Evolutionary conservation across 371 early-diverging fungal genomes (phyloP), one percentile per base, ranked within the genome.

Genomic region (Mortierella sp.): DNA sequence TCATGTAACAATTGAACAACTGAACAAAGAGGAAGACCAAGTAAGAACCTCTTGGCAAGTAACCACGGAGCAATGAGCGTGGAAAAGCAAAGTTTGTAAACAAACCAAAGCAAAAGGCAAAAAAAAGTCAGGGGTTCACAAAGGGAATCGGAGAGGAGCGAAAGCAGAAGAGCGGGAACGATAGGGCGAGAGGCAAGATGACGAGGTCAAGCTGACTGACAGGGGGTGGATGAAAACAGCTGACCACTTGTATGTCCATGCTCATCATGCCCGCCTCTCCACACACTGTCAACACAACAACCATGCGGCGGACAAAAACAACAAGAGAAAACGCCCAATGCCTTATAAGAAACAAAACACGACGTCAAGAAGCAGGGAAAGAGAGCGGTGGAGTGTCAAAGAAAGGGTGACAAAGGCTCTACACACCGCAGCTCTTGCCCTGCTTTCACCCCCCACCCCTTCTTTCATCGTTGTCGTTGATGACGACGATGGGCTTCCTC

Each of bases 51-150:
- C 24, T 54, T 54, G 54, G 26, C 46, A 43, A 19, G 43, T 57
- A 73, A 34, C n/a, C 73, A 40, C 51, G 28, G 31, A 53, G 73
- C 26, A 57, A 73, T n/a, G 50, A 73, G 54, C 73, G 53, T 54
- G 48, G 51, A 51, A 44, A 51, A 71, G 51, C 26, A 71, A 71
- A 51, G 34, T 71, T 46, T 34, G 53, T 31, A 24, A 51, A 19
- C 51, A 51, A 46, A 24, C 48, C 51, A 51, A 67, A 61, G 43
- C 14, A 21, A 14, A 67, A 61, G 44, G 19, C 28, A 14, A 34
- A n/a, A 59, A 10, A 55, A 16, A 44, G 70, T 46, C 71, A 43
- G 26, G 54, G 43, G 67, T 67, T 70, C 71, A 61, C 10, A 72
- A 37, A 37, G 55, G 34, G 37, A 40, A 37, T 67, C 54, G 73